phyloP scores from a whole-genome alignment of 805 yeast genomes.

The Dipodascus geniculatus region DNA sequence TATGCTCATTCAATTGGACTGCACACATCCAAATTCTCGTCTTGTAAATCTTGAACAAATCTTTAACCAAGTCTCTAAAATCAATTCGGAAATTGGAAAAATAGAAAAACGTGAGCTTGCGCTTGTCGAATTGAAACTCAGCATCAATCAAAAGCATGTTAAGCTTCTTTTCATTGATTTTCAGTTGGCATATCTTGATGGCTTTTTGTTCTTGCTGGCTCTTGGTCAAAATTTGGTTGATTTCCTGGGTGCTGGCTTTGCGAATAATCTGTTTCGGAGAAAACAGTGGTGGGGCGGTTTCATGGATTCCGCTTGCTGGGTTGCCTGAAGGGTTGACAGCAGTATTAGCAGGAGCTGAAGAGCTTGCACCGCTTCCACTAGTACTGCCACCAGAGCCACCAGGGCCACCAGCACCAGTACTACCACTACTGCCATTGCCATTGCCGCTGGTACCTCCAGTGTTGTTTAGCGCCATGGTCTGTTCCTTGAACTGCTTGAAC shows the following conservation, averaged over 20 bases:
- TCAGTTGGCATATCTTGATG: conserved; percentile 47
- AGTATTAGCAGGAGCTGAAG: conserved; percentile 4
- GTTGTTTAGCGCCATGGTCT: conserved; percentile 46
- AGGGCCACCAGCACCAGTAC: conserved; percentile 6
- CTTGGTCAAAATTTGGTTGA: conserved; percentile 45
- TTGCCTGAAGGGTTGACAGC: not conserved
- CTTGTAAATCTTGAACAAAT: conserved; percentile 61
- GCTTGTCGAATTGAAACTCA: conserved; percentile 77
- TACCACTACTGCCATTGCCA: too few relatives aligned
- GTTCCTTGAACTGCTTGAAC: conserved; percentile 56
- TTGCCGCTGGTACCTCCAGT: conserved; percentile 22
- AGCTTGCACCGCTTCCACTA: not conserved
- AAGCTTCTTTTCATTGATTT: conserved; percentile 36
- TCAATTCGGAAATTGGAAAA: conserved; percentile 56
- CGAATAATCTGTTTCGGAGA: conserved; percentile 59
- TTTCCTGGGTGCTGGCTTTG: conserved; percentile 50
- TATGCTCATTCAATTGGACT: conserved; percentile 22
- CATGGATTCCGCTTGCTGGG: conserved; percentile 5
- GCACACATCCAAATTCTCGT: conserved; percentile 88
- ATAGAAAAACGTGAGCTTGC: conserved; percentile 70
- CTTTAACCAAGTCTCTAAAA: conserved; percentile 66
- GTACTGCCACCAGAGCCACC: too few relatives aligned
- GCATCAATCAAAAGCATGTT: conserved; percentile 60
- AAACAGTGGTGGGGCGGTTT: conserved; percentile 37
- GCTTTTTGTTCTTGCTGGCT: conserved; percentile 61